phyloP scores from a whole-genome alignment of 2,329 filamentous ascomycete species.

The Cladosporium sp. region DNA sequence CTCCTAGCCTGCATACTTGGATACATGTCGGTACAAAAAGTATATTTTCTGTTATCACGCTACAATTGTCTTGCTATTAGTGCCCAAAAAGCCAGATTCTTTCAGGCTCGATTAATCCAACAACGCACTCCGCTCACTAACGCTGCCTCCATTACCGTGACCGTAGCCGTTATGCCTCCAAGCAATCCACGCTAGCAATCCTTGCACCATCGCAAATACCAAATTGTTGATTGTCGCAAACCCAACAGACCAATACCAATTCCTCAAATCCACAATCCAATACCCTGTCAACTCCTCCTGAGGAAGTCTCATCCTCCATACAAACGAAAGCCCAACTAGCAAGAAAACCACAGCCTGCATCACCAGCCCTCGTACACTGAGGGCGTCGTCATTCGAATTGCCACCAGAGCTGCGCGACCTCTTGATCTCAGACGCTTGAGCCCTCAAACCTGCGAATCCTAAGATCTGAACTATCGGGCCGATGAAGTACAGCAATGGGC shows the following conservation, averaged over 20 bases:
- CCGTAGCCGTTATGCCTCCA: not conserved
- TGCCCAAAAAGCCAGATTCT: too few species aligned
- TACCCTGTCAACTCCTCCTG: not conserved
- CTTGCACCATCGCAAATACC: not conserved
- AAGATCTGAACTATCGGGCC: not conserved
- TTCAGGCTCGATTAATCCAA: not conserved
- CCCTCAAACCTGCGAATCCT: not conserved
- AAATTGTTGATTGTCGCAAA: not conserved
- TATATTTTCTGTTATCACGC: too few species aligned
- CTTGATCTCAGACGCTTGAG: not conserved
- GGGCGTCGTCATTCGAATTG: not conserved
- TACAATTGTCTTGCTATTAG: too few species aligned
- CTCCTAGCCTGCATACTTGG: too few species aligned
- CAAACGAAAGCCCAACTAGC: not conserved
- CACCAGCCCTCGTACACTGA: not conserved
- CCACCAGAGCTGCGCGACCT: not conserved
- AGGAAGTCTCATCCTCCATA: not conserved
- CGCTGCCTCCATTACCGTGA: not conserved
- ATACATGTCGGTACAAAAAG: too few species aligned
- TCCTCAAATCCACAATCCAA: not conserved
- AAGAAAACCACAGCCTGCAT: not conserved
- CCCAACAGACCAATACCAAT: not conserved
- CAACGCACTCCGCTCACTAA: not conserved
- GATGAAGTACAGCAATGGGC: not conserved
- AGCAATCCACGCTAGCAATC: not conserved